Evolutionary conservation across 768 basidiomycete genomes (phyloP), one percentile per base, ranked within the genome.

Genomic region (Daedaleopsis sinensis): DNA sequence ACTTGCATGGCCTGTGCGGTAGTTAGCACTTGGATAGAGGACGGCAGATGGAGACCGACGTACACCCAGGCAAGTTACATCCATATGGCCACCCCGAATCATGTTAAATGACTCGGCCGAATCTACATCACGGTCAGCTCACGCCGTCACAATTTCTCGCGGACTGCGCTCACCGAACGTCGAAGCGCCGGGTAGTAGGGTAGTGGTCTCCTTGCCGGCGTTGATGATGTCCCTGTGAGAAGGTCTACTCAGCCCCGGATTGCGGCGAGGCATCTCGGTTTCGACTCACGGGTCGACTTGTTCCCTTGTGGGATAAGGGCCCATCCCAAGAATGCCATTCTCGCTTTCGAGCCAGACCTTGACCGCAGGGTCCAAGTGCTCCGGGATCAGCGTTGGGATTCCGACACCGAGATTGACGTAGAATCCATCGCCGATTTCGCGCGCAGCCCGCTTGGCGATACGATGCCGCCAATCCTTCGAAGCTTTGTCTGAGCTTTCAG

Each of bases 41-140:
- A 23, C 12, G 13, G 15, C 12, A 23, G 27, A 47, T 48, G 15
- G 32, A 37, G 21, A n/a, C 18, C 44, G 43, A 79, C 88, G 67
- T 75, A 91, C 92, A 47, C 95, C 95, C 50, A 97, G 83, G 70
- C 95, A 93, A 5, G 94, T 87, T 50, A 96, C 90, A 65, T 96
- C 86, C 56, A 97, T 84, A 74, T 97, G 95, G 2, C 95, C 95
- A 55, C 95, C 95, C 57, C 95, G 91, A 72, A 97, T 96, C 95
- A 97, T 97, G 37, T 89, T 90, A 71, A 97, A 97, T 8, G 93
- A 94, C 75, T 96, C 94, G 66, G 85, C 85, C 3, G 93, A 94
- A 74, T 95, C 90, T 88, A 62, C 48, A 5, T 44, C 55, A 51
- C 62, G 56, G 43, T 65, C n/a, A 62, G 44, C 10, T 16, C 52